Percentiles rank a stretch among this genome's conserved stretches.
Conservation (phyloP, 768 basidiomycete species). For the Mycena filopes region DNA sequence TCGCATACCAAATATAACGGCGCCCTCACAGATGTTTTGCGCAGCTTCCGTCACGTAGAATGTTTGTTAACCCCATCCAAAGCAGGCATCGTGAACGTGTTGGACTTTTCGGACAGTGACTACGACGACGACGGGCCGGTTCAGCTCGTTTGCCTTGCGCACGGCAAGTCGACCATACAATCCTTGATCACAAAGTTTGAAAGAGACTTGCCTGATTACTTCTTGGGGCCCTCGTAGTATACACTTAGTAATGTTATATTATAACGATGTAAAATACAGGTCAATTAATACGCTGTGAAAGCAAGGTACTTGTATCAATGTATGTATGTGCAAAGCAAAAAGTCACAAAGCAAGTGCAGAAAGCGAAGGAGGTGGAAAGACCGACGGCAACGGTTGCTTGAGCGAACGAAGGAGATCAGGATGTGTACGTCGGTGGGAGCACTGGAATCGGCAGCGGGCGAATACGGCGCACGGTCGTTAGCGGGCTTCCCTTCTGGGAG, state of each 20-base stretch:
- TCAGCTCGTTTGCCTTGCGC: too few species aligned
- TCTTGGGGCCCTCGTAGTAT: conserved; percentile 1
- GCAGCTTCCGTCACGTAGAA: too few species aligned
- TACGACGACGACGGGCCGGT: too few species aligned
- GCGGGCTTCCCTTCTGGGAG: background rate
- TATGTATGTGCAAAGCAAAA: background rate
- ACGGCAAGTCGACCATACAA: too few species aligned
- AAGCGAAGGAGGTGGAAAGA: background rate
- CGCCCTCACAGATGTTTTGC: background rate
- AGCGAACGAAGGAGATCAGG: background rate
- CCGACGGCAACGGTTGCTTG: background rate
- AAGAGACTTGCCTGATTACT: conserved; percentile 4
- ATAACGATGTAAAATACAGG: too few species aligned
- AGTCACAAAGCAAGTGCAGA: too few species aligned
- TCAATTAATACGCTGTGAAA: too few species aligned
- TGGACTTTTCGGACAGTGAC: too few species aligned
- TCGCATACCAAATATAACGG: background rate
- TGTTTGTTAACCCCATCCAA: too few species aligned
- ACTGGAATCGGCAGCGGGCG: conserved; percentile 23
- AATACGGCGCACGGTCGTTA: background rate
- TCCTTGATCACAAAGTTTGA: background rate
- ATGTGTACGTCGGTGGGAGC: background rate
- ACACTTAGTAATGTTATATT: too few species aligned
- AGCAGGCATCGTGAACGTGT: too few species aligned
- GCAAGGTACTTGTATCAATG: too few species aligned